Conservation (phyloP, 179 eudicot species). For the Monotropa hypopitys region DNA sequence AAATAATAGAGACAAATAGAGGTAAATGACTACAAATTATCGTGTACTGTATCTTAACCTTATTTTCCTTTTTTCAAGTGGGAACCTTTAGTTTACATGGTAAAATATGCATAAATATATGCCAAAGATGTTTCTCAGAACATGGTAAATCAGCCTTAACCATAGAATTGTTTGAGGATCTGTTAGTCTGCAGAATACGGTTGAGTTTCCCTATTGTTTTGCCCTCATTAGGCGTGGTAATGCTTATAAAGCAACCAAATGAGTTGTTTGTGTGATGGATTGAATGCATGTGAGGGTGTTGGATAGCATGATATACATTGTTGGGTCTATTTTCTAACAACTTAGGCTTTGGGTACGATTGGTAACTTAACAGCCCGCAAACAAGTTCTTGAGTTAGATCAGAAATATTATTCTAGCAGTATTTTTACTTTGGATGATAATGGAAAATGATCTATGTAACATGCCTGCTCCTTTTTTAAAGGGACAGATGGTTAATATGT, state of each 20-base stretch:
- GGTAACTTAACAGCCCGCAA: background rate
- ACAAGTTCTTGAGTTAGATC: background rate
- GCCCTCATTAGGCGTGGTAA: background rate
- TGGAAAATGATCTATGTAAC: background rate
- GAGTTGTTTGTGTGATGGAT: background rate
- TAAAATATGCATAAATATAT: background rate
- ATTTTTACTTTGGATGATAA: background rate
- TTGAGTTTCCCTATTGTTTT: background rate
- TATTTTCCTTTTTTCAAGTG: background rate
- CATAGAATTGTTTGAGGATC: background rate
- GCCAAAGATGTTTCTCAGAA: background rate
- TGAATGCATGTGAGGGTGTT: too few relatives aligned
- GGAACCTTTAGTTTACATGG: background rate
- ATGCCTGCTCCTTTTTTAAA: background rate
- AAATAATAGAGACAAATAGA: conserved; percentile 38
- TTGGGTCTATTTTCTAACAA: background rate
- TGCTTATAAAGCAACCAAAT: background rate
- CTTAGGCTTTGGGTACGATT: too few relatives aligned
- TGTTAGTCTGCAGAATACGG: background rate
- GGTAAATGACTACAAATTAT: conserved; percentile 15
- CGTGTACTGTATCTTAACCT: background rate
- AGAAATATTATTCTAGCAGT: background rate
- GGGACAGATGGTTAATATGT: background rate
- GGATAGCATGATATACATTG: too few relatives aligned
- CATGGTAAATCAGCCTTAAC: background rate